Percentiles rank a stretch among this genome's conserved stretches.
Conservation (phyloP, 1,284 basidiomycete genomes). For the Ceratobasidium sp. region DNA sequence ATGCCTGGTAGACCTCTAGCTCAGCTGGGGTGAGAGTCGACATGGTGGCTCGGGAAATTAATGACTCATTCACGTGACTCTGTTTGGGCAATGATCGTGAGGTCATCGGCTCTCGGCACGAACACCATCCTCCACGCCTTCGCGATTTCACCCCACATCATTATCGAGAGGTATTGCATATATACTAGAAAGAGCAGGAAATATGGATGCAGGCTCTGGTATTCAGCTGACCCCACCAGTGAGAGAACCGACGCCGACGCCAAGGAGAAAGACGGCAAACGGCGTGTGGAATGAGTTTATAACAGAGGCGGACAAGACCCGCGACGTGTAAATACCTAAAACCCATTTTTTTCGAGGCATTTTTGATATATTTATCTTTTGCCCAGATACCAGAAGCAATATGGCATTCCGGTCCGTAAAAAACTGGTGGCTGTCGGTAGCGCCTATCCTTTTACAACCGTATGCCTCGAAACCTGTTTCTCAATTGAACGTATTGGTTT, state of each 20-base stretch:
- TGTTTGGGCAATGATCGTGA: too few species aligned
- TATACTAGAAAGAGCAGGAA: neutral
- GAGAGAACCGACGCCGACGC: neutral
- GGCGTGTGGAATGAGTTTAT: conserved; percentile 1
- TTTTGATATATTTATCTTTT: neutral
- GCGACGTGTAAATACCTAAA: conserved; percentile 4
- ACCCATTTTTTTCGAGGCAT: neutral
- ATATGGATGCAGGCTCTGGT: neutral
- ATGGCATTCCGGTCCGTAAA: conserved; percentile 36
- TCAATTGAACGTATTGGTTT: neutral
- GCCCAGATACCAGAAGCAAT: conserved; percentile 16
- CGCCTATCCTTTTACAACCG: conserved; percentile 37
- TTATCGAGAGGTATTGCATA: neutral
- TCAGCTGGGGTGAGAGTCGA: conserved; percentile 38
- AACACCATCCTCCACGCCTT: neutral
- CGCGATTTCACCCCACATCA: neutral
- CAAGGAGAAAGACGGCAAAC: neutral
- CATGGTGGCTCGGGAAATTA: conserved; percentile 34
- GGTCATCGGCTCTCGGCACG: too few species aligned
- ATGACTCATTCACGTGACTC: conserved; percentile 20
- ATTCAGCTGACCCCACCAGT: neutral
- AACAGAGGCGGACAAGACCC: conserved; percentile 3
- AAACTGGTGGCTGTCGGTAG: conserved; percentile 25
- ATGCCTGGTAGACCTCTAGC: conserved; percentile 36
- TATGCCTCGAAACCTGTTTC: neutral